Evolutionary conservation across 2,329 filamentous ascomycete species (phyloP), one percentile per base, ranked within the genome.

Genomic region (Albophoma yamanashiensis): DNA sequence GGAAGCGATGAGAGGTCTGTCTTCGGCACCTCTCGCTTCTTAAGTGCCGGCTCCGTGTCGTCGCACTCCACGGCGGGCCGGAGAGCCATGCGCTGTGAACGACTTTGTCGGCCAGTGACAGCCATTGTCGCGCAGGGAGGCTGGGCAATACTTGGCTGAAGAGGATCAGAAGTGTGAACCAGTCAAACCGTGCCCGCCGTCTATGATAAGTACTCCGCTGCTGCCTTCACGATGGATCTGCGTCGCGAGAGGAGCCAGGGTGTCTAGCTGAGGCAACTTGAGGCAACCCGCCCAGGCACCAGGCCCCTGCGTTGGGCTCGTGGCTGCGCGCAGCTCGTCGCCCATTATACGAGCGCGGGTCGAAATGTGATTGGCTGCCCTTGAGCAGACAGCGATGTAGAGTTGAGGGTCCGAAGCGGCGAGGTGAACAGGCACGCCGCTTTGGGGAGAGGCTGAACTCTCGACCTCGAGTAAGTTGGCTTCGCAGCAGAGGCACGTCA

Each of bases 1-100:
- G 88, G 88, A 2, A 90, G 75, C 20, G 73, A 63, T 8, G 38
- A 59, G 15, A 39, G 43, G 36, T 25, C 47, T 31, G 31, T 27
- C 12, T 22, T 31, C 17, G 25, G 8, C 15, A 14, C 8, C 7
- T 34, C 17, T 34, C 17, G 27, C 7, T 53, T 5, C 27, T 52
- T 5, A 12, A 11, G 4, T 11, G 27, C 15, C 27, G 8, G n/a
- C 17, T n/a, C 20, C 11, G 20, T 14, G 20, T 22, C 20, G 2
- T n/a, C 31, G 6, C 5, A n/a, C 50, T 7, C 20, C 20, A 12
- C 17, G 12, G 50, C 50, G 9, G 27, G 50, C 20, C 38, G 22
- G 0, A n/a, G 31, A 12, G 20, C 31, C 4, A 20, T 2, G 20
- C 50, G 50, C 31, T 31, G 31, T 14, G 50, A 8, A 22, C 31